Conservation (phyloP, 2,329 filamentous ascomycete species). For the Arthrobotrys entomopaga region DNA sequence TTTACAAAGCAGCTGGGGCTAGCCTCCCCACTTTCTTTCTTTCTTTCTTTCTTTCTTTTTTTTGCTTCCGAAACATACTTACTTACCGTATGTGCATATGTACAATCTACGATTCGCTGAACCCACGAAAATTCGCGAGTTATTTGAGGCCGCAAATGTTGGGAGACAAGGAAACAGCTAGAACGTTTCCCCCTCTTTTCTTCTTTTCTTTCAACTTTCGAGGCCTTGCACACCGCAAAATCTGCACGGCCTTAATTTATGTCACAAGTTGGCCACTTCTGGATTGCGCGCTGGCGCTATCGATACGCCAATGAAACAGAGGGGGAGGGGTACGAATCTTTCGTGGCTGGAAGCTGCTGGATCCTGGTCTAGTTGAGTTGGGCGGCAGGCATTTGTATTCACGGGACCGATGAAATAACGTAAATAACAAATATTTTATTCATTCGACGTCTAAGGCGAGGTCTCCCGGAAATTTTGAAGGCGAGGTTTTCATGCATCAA, state of each 20-base stretch:
- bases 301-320: slow-evolving; percentile 5
- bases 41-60: too few relatives aligned
- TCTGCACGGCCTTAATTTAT: background rate
- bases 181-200: too few relatives aligned
- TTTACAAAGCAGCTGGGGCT: too few relatives aligned
- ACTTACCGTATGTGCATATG: too few relatives aligned
- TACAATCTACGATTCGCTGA: background rate
- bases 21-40: too few relatives aligned
- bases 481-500: background rate
- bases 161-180: too few relatives aligned
- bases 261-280: background rate
- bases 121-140: background rate
- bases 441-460: background rate
- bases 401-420: background rate
- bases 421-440: background rate
- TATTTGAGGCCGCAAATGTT: slow-evolving; percentile 1
- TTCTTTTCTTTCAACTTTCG: too few relatives aligned
- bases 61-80: too few relatives aligned
- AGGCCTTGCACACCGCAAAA: background rate
- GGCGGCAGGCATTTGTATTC: background rate
- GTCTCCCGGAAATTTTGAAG: background rate
- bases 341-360: slow-evolving; percentile 5
- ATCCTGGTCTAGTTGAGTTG: slow-evolving; percentile 8
- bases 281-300: slow-evolving; percentile 10
- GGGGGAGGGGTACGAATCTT: slow-evolving; percentile 13